phyloP scores from a whole-genome alignment of 2,329 filamentous ascomycete genomes.

The Aspergillus carbonarius region DNA sequence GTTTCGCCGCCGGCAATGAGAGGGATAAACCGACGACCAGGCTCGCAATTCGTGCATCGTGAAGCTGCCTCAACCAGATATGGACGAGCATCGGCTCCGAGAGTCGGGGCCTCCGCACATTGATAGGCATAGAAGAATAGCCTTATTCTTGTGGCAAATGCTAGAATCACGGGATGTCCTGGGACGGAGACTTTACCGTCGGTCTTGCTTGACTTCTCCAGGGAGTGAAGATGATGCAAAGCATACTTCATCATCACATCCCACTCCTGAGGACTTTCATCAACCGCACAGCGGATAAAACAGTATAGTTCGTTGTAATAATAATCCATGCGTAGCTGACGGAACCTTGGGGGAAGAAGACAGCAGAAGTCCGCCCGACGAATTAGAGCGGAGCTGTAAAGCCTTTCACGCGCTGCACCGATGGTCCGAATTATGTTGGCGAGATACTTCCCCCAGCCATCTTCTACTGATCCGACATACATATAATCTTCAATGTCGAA shows the following conservation, averaged over 20 bases:
- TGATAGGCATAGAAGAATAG: slow-evolving; percentile 19
- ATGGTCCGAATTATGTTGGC: neutral
- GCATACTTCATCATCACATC: slow-evolving; percentile 8
- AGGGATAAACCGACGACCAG: slow-evolving; percentile 13
- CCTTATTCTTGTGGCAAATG: slow-evolving; percentile 12
- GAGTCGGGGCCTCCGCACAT: neutral
- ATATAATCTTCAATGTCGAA: slow-evolving; percentile 11
- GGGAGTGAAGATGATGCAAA: slow-evolving; percentile 2
- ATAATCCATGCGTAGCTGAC: slow-evolving; percentile 8
- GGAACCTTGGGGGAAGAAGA: slow-evolving; percentile 14
- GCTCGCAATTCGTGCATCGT: slow-evolving; percentile 11
- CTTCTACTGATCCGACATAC: slow-evolving; percentile 13
- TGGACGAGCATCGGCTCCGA: neutral
- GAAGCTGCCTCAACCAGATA: slow-evolving; percentile 6
- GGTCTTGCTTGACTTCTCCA: neutral
- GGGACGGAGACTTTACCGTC: neutral
- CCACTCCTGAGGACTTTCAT: slow-evolving; percentile 18
- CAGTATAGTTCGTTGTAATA: slow-evolving; percentile 10
- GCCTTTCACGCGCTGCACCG: neutral
- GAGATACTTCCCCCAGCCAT: slow-evolving; percentile 15
- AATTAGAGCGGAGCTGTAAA: neutral
- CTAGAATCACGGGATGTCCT: slow-evolving; percentile 14
- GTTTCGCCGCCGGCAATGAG: slow-evolving; percentile 12
- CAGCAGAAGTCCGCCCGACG: slow-evolving; percentile 6
- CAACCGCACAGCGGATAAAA: slow-evolving; percentile 10